Evolutionary conservation across 352 stramenopile species (phyloP), one percentile per base, ranked within the genome.

Genomic region (Phytophthora pini): DNA sequence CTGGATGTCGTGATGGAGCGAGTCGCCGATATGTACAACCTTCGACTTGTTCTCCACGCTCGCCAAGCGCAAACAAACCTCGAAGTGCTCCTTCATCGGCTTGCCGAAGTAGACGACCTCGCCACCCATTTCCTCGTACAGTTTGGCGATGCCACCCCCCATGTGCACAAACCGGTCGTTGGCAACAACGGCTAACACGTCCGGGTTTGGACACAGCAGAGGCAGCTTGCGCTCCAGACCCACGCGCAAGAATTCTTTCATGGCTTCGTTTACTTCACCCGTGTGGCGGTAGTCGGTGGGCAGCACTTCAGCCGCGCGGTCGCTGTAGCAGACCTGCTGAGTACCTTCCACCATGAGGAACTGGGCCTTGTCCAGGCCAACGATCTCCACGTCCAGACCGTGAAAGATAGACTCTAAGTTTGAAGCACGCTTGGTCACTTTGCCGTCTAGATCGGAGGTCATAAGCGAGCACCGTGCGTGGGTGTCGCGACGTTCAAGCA

Each of bases 181-280:
- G 1, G 76, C 73, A 38, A 88, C 65, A 46, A 90, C 77, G 7
- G 88, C 79, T 39, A 97, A 68, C 44, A 95, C 86, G 68, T 97
- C 91, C 27, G 91, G 91, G 70, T 97, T 96, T 13, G 83, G 89
- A 68, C 89, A 97, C 47, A 96, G 48, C 74, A 97, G 77, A 5
- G 87, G 88, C 12, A 97, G 63, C 10, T 82, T 68, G 29, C 74
- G 76, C 34, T 80, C 60, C 9, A 78, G 47, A 24, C 87, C 87
- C n/a, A 56, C 22, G 27, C 81, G 53, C 29, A 97, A 48, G 47
- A 89, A 89, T 4, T 65, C 47, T 39, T 54, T 54, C 29, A 88
- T 76, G 26, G 66, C 57, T 11, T 65, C 63, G 54, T 78, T 77
- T 24, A 80, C 56, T 11, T 77, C 39, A 10, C 82, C 82, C 1